Percentiles rank a stretch among this genome's conserved stretches.
Evolutionary conservation across 352 stramenopile species (phyloP).

Genomic region (Globisporangium iwayamae): DNA sequence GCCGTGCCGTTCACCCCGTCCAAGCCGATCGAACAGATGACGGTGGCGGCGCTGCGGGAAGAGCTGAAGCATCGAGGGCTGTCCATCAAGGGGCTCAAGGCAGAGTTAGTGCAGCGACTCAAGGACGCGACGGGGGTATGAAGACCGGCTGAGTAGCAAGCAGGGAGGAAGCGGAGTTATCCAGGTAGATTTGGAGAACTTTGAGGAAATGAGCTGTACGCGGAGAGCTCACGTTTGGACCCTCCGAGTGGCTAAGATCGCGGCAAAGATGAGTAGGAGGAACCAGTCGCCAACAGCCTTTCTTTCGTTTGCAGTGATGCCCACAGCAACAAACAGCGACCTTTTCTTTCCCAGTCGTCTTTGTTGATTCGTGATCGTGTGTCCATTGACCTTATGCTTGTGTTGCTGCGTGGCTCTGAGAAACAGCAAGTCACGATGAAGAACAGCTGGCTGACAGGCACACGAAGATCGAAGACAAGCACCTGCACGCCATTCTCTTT

Average conservation of each 20-base stretch:
- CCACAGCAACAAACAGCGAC: neutral
- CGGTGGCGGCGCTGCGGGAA: conserved; percentile 61
- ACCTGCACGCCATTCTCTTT: neutral
- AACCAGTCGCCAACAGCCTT: neutral
- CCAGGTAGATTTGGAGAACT: neutral
- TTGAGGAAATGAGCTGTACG: neutral
- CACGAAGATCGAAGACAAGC: neutral
- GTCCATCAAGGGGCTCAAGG: conserved; percentile 81
- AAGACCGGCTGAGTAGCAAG: neutral
- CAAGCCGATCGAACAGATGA: conserved; percentile 79
- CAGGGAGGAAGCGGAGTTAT: neutral
- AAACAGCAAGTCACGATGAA: neutral
- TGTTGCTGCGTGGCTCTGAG: neutral
- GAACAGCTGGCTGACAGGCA: neutral
- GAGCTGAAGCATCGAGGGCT: conserved; percentile 73
- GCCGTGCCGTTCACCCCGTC: conserved; percentile 52
- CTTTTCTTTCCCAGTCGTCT: too few species aligned
- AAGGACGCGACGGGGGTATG: conserved; percentile 46
- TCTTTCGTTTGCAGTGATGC: neutral
- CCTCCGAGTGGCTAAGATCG: neutral
- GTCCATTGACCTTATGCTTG: neutral
- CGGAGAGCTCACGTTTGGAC: neutral
- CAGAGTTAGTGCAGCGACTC: conserved; percentile 75
- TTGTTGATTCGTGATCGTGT: too few species aligned
- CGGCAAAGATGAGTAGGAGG: neutral